Conservation (phyloP, 495 filamentous ascomycete species). For the Trichoderma parareesei region DNA sequence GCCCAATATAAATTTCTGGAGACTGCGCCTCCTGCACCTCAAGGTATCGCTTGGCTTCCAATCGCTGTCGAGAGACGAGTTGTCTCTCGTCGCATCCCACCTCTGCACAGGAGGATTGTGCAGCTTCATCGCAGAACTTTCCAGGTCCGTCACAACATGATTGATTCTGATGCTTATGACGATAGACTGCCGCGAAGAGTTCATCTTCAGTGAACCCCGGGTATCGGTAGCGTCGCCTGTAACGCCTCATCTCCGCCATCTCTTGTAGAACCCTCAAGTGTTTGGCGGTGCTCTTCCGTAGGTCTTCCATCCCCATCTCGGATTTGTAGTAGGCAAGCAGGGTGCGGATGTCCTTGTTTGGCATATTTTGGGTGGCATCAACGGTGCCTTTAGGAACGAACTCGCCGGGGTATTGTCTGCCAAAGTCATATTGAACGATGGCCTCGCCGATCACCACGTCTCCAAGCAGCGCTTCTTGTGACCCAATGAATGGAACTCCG, state of each 20-base stretch:
- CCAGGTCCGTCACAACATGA: background rate
- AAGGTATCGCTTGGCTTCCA: background rate
- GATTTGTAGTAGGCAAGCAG: constrained; percentile 20
- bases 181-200: constrained; percentile 22
- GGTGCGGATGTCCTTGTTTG: constrained; percentile 25
- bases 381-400: constrained; percentile 24
- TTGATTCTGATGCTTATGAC: constrained; percentile 22
- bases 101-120: constrained; percentile 13
- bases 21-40: background rate
- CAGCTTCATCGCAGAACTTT: constrained; percentile 10
- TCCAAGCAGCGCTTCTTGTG: constrained; percentile 28
- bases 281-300: constrained; percentile 16
- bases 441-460: constrained; percentile 39
- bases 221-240: constrained; percentile 14
- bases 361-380: constrained; percentile 23
- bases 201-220: constrained; percentile 21
- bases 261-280: constrained; percentile 16
- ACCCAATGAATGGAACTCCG: constrained; percentile 18
- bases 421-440: constrained; percentile 33
- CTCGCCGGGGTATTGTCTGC: constrained; percentile 24
- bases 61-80: constrained; percentile 12
- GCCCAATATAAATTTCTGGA: background rate
- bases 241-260: background rate
- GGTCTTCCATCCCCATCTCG: constrained; percentile 3
- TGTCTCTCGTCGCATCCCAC: constrained; percentile 15